Conservation (phyloP, 225 moss, liverwort and hornwort species). For the Antitrichia curtipendula region DNA sequence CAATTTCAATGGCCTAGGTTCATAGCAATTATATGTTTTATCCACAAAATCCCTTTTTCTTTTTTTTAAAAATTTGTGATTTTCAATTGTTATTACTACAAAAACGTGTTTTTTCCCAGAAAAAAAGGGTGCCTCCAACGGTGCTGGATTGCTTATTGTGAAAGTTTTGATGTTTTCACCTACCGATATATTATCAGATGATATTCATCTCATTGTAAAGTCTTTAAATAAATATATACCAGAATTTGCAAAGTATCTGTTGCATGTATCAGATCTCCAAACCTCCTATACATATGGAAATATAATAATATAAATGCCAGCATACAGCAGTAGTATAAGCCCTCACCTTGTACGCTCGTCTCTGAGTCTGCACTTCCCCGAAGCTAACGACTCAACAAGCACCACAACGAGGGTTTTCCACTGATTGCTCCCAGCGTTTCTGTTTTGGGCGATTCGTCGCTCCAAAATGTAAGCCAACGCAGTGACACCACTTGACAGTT, state of each 20-base stretch:
- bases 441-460: no score
- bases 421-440: no score
- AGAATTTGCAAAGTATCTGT: neutral
- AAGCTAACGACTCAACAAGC: neutral
- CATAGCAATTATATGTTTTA: neutral
- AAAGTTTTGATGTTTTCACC: neutral
- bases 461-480: no score
- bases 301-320: neutral
- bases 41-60: no score
- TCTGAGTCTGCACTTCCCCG: neutral
- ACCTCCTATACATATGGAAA: neutral
- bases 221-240: neutral
- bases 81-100: neutral
- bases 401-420: neutral
- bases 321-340: neutral
- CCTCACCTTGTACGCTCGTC: neutral
- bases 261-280: neutral
- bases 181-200: neutral
- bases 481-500: no score
- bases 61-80: no score
- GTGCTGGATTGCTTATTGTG: neutral
- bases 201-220: neutral
- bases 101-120: neutral
- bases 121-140: neutral
- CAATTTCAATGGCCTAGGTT: neutral